Base-by-base conservation (phyloP, 2,329 filamentous ascomycete species). In the Acarospora socialis region DNA sequence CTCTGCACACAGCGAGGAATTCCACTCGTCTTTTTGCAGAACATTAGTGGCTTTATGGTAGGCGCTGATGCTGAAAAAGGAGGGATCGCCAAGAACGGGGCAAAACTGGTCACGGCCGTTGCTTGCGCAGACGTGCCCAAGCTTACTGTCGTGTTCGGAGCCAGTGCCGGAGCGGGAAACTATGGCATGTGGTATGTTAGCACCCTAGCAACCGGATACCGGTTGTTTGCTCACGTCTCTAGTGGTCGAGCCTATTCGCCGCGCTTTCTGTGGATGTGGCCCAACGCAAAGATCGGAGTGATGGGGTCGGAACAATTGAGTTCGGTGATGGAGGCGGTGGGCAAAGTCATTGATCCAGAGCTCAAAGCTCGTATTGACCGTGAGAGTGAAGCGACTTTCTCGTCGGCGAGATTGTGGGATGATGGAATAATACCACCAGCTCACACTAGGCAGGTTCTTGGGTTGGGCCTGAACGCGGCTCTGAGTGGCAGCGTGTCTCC, bases 41-140 rank as follows among this genome's bases (percentile, higher is more conserved):
- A 98, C 56, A 95, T 98, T 52, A 78, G 77, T 4, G 90, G 90
- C 25, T 98, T 98, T 69, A 98, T 98, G 90, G 90, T 98, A 19
- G 90, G 90, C 25, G 71, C 74, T 12, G 82, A 90, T 47, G 84
- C 87, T 0, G 90, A 98, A 59, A 78, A 80, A 33, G 87, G 87
- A 32, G 90, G 90, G 8, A 95, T 98, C 46, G 90, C 90, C 33
- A 95, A 95, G 66, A 92, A 95, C 50, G 90, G 90, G 23, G 90
- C 90, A 4, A 95, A 98, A 60, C 73, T 98, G 12, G 90, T 95
- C 17, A 92, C 84, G 3, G 90, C 87, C 5, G 90, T 95, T 7
- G 82, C 84, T 6, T 94, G 86, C 51, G 86, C 87, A 3, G 74
- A 90, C 43, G 87, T 95, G 24, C 87, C 90, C 44, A 95, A 98